Conservation (phyloP, 768 basidiomycete genomes). For the Termitomyces sp. region DNA sequence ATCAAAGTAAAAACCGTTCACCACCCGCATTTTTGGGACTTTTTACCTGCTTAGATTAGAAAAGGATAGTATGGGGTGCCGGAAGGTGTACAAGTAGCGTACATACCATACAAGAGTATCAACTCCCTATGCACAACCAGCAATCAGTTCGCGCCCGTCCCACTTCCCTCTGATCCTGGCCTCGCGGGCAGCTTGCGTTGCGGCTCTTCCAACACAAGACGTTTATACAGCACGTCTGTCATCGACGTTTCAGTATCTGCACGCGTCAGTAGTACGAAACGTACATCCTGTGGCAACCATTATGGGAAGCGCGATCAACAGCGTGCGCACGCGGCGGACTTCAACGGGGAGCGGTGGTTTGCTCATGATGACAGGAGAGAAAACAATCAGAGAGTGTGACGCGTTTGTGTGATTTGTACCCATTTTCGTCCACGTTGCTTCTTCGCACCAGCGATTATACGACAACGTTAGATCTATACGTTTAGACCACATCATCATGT, state of each 20-base stretch:
- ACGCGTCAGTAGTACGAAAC: not conserved
- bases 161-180: not conserved
- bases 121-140: not conserved
- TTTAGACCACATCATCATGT: too few species aligned
- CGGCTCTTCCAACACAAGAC: not conserved
- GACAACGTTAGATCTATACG: too few species aligned
- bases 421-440: not conserved
- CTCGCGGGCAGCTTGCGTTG: not conserved
- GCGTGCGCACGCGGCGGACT: not conserved
- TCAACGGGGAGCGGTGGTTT: not conserved
- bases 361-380: not conserved
- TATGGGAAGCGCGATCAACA: not conserved
- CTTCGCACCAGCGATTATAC: too few species aligned
- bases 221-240: not conserved
- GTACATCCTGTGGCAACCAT: not conserved
- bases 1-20: not conserved
- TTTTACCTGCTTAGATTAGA: not conserved
- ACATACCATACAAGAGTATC: not conserved
- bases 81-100: not conserved
- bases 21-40: not conserved
- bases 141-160: not conserved
- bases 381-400: not conserved
- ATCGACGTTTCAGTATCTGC: not conserved
- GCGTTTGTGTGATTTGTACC: not conserved
- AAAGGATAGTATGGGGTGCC: not conserved